Percentiles rank a stretch among this genome's conserved stretches.
Evolutionary conservation across 1,284 basidiomycete species (phyloP).

Genomic region (Pseudozyma sp.): DNA sequence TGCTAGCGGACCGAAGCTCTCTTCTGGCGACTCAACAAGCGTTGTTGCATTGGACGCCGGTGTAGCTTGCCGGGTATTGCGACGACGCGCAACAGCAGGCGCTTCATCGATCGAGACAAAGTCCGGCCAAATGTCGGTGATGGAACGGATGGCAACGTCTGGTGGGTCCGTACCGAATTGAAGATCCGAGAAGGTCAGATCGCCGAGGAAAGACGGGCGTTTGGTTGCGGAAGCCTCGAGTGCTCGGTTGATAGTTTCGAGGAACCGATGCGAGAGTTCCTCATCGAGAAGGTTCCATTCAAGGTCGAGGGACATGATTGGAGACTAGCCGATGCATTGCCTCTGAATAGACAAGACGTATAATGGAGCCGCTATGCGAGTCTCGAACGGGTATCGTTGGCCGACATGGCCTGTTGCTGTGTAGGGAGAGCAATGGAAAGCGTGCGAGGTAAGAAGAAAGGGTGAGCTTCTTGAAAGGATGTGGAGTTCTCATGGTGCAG

Average conservation of each 20-base stretch:
- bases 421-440: neutral
- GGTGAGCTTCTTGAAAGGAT: neutral
- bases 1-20: conserved; percentile 3
- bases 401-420: neutral
- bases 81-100: conserved; percentile 9
- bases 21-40: conserved; percentile 23
- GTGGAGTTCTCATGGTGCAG: neutral
- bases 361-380: conserved; percentile 7
- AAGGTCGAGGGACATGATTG: conserved; percentile 71
- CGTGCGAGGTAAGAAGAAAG: conserved; percentile 2
- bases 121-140: conserved; percentile 92
- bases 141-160: conserved; percentile 87
- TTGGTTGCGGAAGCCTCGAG: conserved; percentile 74
- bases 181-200: conserved; percentile 83
- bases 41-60: conserved; percentile 39
- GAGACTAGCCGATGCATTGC: neutral
- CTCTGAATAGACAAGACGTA: neutral
- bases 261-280: conserved; percentile 78
- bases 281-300: conserved; percentile 75
- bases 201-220: conserved; percentile 91
- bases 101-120: conserved; percentile 72
- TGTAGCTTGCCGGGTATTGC: conserved; percentile 27
- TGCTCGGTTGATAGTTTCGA: conserved; percentile 83
- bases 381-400: neutral
- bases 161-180: conserved; percentile 87